Base-by-base conservation (phyloP, 805 yeast species). In the Wickerhamiella parazyma region DNA sequence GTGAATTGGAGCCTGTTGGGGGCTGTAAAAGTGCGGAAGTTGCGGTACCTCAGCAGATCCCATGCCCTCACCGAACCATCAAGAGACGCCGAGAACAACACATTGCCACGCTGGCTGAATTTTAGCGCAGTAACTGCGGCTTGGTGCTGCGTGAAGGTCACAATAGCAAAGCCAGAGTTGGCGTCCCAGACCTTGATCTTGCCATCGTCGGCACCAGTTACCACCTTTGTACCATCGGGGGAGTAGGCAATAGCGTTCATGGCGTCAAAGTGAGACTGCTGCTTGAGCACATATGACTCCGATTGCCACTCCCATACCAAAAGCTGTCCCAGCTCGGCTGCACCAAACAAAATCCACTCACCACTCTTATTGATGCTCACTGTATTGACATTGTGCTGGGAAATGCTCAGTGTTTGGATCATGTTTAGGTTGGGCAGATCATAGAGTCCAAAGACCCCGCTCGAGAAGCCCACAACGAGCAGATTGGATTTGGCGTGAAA, bases 221-320 rank as follows among this genome's bases (percentile, higher is more conserved):
- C 91, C 3, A 89, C 71, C 53, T 85, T 72, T 2, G 94, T 73
- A 0, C 97, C 98, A 65, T 91, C 98, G 0, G 96, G 95, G 0
- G 96, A 84, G 55, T 91, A 91, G 26, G 80, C 75, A 36, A 91
- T 58, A 12, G 85, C 70, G 56, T 85, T 89, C 60, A 86, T 74
- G 0, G 95, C 69, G 60, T 91, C 98, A 57, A 83, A 89, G 63
- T 91, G 98, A 19, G 97, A 96, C 63, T 91, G 98, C 59, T 91
- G 98, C 58, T 89, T 87, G 51, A 91, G 67, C 38, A 91, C 80
- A 58, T 89, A 91, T 0, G 95, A 83, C 60, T 91, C 98, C 4
- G 94, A 82, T 65, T 91, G 95, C 98, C 98, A 91, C 68, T 91
- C 98, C 68, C 94, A 91, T 0, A 91, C 98, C 45, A 91, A 65